Base-by-base conservation (phyloP, 352 stramenopile genomes). In the Pythium angustatum region DNA sequence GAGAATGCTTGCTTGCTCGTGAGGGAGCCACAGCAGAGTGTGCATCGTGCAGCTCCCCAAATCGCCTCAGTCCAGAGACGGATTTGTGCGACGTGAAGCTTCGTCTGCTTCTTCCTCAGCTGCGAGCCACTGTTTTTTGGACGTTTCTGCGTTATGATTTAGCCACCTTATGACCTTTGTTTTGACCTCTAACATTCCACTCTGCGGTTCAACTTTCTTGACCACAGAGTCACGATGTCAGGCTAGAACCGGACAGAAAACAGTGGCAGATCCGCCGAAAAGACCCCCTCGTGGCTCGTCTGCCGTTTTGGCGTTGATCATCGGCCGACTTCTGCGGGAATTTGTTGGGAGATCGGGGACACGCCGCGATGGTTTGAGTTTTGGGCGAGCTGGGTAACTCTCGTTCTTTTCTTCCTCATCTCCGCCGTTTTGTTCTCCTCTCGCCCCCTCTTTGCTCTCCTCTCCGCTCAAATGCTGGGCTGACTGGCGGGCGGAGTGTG, bases 61-160 rank as follows among this genome's bases (percentile, higher is more conserved):
- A 44, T 19, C n/a, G n/a, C n/a, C 38, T 22, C 38, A 19, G 1
- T n/a, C 21, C 14, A n/a, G 26, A 43, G 22, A 51, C 58, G 57
- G 47, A 48, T 58, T 36, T 53, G 58, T 62, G 54, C 36, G 58
- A 66, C 58, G 52, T n/a, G 27, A 38, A 26, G 24, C 22, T 54
- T 64, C 48, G 47, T 64, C 47, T 64, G 47, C 58, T 31, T 24
- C 41, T 21, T 28, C 12, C 47, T 65, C 58, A 65, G 58, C 58
- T 65, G 58, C 58, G 24, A 21, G 26, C 47, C 21, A 40, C 47
- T 63, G 43, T 48, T 57, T 57, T 58, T 34, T 43, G 3, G n/a
- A 28, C 2, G 43, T 26, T 49, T 49, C 5, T 49, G 22, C 22
- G 21, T 30, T n/a, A 28, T 14, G 3, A 19, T 49, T 49, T 49